Evolutionary conservation across 106 monocot genomes (phyloP).

Genomic region (Narthecium ossifragum): DNA sequence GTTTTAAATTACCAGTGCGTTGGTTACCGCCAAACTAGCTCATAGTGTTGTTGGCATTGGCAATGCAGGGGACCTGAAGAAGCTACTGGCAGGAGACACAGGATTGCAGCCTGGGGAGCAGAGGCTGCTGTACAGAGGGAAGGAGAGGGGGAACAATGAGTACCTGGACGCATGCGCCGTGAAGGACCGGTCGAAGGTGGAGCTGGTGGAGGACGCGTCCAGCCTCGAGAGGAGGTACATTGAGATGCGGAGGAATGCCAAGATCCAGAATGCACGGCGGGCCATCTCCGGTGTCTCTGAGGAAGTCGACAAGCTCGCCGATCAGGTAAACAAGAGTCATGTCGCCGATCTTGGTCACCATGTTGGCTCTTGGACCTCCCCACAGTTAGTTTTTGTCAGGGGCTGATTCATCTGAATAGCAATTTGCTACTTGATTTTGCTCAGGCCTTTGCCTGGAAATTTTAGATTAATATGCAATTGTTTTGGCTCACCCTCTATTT

Average conservation of each 20-base stretch:
- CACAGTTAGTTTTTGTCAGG: not conserved
- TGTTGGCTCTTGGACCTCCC: not conserved
- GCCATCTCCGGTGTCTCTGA: constrained; percentile 50
- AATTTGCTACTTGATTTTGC: not conserved
- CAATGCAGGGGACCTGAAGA: constrained; percentile 71
- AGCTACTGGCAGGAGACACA: constrained; percentile 40
- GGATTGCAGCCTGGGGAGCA: constrained; percentile 58
- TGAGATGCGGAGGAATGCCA: constrained; percentile 54
- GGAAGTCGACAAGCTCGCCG: constrained; percentile 69
- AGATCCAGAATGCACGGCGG: constrained; percentile 35
- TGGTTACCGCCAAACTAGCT: too few species aligned
- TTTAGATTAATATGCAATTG: not conserved
- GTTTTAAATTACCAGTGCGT: not conserved
- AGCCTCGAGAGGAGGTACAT: constrained; percentile 56
- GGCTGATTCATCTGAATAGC: not conserved
- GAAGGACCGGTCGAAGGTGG: constrained; percentile 65
- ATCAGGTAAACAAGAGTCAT: constrained; percentile 32
- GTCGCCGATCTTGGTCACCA: not conserved
- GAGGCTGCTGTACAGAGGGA: constrained; percentile 52
- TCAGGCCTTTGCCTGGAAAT: not conserved
- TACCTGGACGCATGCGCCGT: constrained; percentile 65
- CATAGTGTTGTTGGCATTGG: not conserved
- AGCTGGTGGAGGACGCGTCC: constrained; percentile 48
- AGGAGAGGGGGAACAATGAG: constrained; percentile 47
- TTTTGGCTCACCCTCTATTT: not conserved